These are phyloP conservation scores for Fraxinus sp. DNA, from an alignment of 305 asterid genomes.

Conservation along the genomic window DNA sequence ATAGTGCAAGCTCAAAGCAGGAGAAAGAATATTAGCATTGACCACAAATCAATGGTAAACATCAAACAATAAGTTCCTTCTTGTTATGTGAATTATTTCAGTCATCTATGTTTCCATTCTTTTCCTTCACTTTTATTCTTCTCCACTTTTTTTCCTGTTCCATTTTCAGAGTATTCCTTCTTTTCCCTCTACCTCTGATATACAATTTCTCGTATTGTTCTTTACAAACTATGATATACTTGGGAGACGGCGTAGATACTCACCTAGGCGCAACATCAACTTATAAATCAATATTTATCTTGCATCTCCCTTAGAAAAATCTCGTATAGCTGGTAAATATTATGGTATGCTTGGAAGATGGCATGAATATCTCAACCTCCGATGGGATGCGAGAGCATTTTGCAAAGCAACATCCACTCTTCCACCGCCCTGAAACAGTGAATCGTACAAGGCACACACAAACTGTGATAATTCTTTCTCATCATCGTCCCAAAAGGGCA, in stretches of 20 bases:
- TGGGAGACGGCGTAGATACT: conserved; percentile 48
- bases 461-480: conserved; percentile 86
- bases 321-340: conserved; percentile 2
- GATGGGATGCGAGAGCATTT: conserved; percentile 60
- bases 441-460: conserved; percentile 64
- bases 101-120: neutral
- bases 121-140: neutral
- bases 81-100: neutral
- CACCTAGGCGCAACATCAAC: conserved; percentile 30
- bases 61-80: neutral
- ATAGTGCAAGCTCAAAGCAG: neutral
- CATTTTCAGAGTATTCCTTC: neutral
- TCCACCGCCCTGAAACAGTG: conserved; percentile 70
- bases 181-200: neutral
- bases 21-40: neutral
- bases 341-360: conserved; percentile 49
- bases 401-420: conserved; percentile 62
- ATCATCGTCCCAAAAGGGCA: conserved; percentile 88
- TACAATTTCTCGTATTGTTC: conserved; percentile 26
- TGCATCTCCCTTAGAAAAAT: neutral
- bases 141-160: conserved; percentile 11
- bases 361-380: conserved; percentile 68
- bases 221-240: conserved; percentile 34
- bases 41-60: neutral
- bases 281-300: conserved; percentile 17